Evolutionary conservation across 306 rosid species (phyloP).

Genomic region (Gastrolobium villosum): DNA sequence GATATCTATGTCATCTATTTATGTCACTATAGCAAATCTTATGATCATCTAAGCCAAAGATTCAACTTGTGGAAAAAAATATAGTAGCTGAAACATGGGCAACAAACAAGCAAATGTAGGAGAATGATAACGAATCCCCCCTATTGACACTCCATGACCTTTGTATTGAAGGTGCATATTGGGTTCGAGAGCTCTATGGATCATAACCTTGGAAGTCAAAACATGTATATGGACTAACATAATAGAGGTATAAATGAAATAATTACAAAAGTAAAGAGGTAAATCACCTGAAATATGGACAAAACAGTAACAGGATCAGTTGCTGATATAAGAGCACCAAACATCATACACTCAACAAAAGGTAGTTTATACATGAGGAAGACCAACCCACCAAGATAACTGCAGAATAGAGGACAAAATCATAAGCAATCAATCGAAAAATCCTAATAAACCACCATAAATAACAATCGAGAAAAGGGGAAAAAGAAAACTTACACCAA

Average conservation of each 20-base stretch:
- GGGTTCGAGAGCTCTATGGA: constrained; percentile 13
- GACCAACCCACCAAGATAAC: constrained; percentile 93
- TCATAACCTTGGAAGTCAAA: constrained; percentile 18
- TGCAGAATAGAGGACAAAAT: constrained; percentile 56
- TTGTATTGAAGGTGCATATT: constrained; percentile 35
- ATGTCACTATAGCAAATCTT: constrained; percentile 10
- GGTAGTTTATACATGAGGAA: constrained; percentile 94
- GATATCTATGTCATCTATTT: constrained; percentile 5
- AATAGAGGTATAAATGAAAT: constrained; percentile 9
- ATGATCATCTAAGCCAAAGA: constrained; percentile 30
- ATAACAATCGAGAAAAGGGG: neutral
- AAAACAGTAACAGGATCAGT: constrained; percentile 98
- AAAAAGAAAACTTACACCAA: constrained; percentile 74
- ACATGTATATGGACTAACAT: constrained; percentile 12
- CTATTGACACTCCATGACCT: neutral
- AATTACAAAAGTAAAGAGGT: neutral
- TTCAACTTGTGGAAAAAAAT: constrained; percentile 28
- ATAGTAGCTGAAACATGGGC: constrained; percentile 34
- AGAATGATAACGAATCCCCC: constrained; percentile 30
- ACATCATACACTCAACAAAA: constrained; percentile 98
- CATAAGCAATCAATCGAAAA: constrained; percentile 31
- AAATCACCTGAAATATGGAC: constrained; percentile 94
- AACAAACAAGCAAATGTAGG: constrained; percentile 27
- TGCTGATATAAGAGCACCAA: constrained; percentile 98
- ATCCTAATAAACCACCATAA: constrained; percentile 35